These are phyloP conservation scores for Entomophthora muscae DNA, from an alignment of 371 early-diverging fungal species.

Conservation along the genomic window DNA sequence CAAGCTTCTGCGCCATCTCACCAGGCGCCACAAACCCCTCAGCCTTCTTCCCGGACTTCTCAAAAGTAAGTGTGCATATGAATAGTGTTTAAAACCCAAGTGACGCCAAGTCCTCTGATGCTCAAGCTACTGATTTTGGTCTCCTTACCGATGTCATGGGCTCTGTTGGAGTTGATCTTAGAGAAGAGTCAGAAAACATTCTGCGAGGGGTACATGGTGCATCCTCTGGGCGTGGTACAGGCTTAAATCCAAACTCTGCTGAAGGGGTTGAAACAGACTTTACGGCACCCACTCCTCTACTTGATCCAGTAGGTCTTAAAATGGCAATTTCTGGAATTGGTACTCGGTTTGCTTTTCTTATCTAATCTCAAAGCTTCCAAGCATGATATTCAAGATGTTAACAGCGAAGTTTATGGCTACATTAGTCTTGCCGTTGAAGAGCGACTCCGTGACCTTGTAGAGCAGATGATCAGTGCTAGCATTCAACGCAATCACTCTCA, in stretches of 20 bases:
- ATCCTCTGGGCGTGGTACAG: not conserved
- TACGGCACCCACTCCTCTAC: not conserved
- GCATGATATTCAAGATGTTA: constrained; percentile 17
- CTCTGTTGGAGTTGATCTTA: constrained; percentile 70
- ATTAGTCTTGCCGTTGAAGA: constrained; percentile 46
- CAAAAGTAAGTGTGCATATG: not conserved
- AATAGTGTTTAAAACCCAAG: not conserved
- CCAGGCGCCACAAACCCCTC: not conserved
- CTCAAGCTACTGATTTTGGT: constrained; percentile 19
- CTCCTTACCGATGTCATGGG: constrained; percentile 65
- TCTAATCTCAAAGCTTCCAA: not conserved
- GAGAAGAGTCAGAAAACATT: constrained; percentile 19
- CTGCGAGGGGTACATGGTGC: constrained; percentile 21
- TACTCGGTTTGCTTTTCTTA: not conserved
- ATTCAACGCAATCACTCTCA: constrained; percentile 45
- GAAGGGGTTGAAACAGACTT: not conserved
- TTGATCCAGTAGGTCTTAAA: not conserved
- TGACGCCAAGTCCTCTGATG: not conserved
- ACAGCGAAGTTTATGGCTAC: constrained; percentile 37
- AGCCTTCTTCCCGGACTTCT: not conserved
- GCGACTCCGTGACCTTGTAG: constrained; percentile 35
- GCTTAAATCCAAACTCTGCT: too few species aligned
- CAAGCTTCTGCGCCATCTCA: not conserved
- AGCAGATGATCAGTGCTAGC: constrained; percentile 40
- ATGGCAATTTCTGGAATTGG: not conserved